Percentiles rank a stretch among this genome's conserved stretches.
These are phyloP conservation scores for Cystobasidiaceae sp. DNA, from an alignment of 1,284 basidiomycete genomes.

Conservation along the genomic window DNA sequence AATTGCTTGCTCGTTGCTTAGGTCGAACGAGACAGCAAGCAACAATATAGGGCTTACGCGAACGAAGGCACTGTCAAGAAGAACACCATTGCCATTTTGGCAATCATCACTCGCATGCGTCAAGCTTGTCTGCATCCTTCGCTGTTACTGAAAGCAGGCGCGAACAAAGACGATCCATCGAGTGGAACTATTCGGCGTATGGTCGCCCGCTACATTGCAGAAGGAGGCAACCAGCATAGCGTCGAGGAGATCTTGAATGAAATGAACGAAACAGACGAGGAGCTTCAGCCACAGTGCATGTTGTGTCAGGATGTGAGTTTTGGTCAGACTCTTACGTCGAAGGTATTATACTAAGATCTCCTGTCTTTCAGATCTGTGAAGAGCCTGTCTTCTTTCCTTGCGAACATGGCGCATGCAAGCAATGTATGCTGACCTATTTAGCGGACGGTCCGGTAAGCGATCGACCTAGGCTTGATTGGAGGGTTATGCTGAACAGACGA, in stretches of 20 bases:
- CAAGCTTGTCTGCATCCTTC: conserved; percentile 50
- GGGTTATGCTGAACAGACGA: not conserved
- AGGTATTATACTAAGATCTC: too few relatives aligned
- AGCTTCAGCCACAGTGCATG: conserved; percentile 39
- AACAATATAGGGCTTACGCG: conserved; percentile 35
- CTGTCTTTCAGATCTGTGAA: conserved; percentile 31
- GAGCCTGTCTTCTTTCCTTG: conserved; percentile 45
- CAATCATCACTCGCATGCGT: conserved; percentile 48
- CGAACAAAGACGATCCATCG: conserved; percentile 13
- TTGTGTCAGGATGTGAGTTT: conserved; percentile 39
- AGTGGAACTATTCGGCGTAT: conserved; percentile 1
- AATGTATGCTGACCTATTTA: conserved; percentile 64
- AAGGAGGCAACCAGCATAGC: conserved; percentile 22
- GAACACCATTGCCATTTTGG: conserved; percentile 49
- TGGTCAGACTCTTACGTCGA: not conserved
- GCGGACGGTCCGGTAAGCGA: too few relatives aligned
- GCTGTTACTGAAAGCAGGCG: conserved; percentile 43
- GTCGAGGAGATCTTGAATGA: conserved; percentile 25
- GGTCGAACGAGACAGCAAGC: conserved; percentile 33
- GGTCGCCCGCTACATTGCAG: conserved; percentile 28
- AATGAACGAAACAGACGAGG: conserved; percentile 35
- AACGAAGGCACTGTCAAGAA: conserved; percentile 36
- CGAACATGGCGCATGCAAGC: conserved; percentile 58
- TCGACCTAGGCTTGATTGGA: not conserved
- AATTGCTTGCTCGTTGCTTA: not conserved